Percentiles rank a stretch among this genome's conserved stretches.
These are phyloP conservation scores for Camellia granthamiana DNA, from an alignment of 148 eudicot genomes.

Conservation along the genomic window DNA sequence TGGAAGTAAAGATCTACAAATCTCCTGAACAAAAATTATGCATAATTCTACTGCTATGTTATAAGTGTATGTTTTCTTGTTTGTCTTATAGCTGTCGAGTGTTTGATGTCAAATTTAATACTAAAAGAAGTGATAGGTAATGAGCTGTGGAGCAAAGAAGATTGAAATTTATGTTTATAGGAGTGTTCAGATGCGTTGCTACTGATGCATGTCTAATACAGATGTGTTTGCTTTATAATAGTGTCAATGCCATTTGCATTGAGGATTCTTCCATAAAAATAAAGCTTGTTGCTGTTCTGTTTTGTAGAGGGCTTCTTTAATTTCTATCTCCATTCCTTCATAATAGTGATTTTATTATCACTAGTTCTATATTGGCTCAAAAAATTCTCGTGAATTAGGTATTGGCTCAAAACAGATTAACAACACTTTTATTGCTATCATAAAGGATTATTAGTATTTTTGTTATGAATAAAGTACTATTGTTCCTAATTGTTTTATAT, in stretches of 20 bases:
- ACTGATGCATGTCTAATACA: background rate
- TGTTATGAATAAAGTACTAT: background rate
- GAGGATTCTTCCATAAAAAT: too few species aligned
- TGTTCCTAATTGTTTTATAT: background rate
- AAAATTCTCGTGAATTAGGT: too few species aligned
- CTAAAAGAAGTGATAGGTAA: background rate
- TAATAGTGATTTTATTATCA: too few species aligned
- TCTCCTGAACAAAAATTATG: background rate
- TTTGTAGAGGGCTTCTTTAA: too few species aligned
- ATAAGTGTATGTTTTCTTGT: background rate
- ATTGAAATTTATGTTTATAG: background rate
- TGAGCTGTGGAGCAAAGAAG: background rate
- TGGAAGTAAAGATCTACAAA: background rate
- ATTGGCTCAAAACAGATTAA: too few species aligned
- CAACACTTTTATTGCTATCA: background rate
- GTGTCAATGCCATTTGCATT: background rate
- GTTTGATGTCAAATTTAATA: background rate
- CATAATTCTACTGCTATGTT: background rate
- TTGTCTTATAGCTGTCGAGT: background rate
- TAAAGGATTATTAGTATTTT: background rate
- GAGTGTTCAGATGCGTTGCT: too few species aligned
- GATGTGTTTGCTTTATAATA: background rate
- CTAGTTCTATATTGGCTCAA: too few species aligned
- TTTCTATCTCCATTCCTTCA: too few species aligned
- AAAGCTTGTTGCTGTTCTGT: too few species aligned